These are phyloP conservation scores for Picochlorum sp. DNA, from an alignment of 139 green algal genomes.

Conservation along the genomic window DNA sequence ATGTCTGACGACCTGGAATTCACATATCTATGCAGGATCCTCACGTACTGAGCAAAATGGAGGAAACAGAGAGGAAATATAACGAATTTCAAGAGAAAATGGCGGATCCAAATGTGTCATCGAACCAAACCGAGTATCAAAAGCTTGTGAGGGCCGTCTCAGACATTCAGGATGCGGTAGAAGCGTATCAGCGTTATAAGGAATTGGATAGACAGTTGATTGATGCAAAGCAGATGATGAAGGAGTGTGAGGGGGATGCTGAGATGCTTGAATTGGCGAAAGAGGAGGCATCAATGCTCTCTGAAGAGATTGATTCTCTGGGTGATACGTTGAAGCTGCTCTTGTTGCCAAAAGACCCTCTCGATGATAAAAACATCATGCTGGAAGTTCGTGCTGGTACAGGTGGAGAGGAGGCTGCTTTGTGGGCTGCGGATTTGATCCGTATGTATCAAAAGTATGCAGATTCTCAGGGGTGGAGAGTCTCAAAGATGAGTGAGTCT, in stretches of 20 bases:
- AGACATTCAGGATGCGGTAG: slow-evolving; percentile 60
- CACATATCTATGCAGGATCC: slow-evolving; percentile 27
- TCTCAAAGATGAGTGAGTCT: slow-evolving; percentile 50
- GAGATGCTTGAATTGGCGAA: slow-evolving; percentile 65
- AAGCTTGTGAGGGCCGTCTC: slow-evolving; percentile 59
- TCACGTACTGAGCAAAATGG: slow-evolving; percentile 48
- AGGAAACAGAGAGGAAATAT: slow-evolving; percentile 28
- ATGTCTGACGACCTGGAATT: not conserved
- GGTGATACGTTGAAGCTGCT: slow-evolving; percentile 64
- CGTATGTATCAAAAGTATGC: slow-evolving; percentile 61
- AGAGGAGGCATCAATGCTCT: slow-evolving; percentile 48
- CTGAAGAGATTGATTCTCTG: slow-evolving; percentile 26
- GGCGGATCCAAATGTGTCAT: slow-evolving; percentile 63
- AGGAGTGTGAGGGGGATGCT: slow-evolving; percentile 43
- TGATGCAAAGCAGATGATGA: slow-evolving; percentile 58
- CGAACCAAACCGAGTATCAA: slow-evolving; percentile 66
- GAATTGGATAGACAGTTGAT: slow-evolving; percentile 46
- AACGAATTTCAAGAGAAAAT: slow-evolving; percentile 60
- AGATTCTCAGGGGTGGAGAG: slow-evolving; percentile 61
- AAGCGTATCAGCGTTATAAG: slow-evolving; percentile 43
- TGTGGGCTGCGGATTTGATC: slow-evolving; percentile 71
- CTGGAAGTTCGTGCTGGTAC: slow-evolving; percentile 78
- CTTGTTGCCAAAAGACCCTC: slow-evolving; percentile 83
- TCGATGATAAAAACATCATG: slow-evolving; percentile 90
- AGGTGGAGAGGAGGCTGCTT: slow-evolving; percentile 71